Evolutionary conservation across 2,329 filamentous ascomycete genomes (phyloP), one percentile per base, ranked within the genome.

Genomic region (Cordyceps pruinosa): DNA sequence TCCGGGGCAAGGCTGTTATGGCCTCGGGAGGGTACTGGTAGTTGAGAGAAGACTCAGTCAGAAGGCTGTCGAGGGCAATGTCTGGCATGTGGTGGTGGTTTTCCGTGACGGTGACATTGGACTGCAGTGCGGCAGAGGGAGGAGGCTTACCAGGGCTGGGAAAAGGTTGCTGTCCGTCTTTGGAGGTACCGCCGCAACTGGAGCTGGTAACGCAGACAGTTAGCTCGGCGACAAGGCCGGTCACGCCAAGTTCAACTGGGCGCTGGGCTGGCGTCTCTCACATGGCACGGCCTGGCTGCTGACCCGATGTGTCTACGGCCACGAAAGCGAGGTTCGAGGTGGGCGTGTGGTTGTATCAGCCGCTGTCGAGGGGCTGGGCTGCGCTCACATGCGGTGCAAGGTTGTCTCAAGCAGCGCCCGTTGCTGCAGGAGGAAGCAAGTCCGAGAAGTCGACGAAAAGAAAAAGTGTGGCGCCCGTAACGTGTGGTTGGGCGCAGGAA

Each of bases 261-360:
- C 35, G 35, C 32, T 41, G 32, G 34, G 44, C 9, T 21, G 42
- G 42, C 42, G 35, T 56, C 54, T 56, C 54, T 56, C 54, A 56
- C 54, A 56, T 56, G 54, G 45, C 19, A 48, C 45, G 15, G 45
- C 23, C 23, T 56, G 53, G 42, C 42, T 37, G 34, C 28, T 32
- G 6, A 6, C n/a, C 35, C 17, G 34, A 19, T 26, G 28, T 10
- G 35, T 7, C 12, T 32, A 12, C 13, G 17, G 39, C 21, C 15
- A 35, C 21, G 47, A 23, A 26, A 53, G 50, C 50, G 50, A 53
- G 41, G 41, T 45, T 53, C 28, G 50, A 53, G 50, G 50, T 23
- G 37, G 48, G 23, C 28, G 47, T 49, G 15, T 49, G 34, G 48
- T 28, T 37, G 48, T 39, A 21, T 15, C 28, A 19, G 34, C 19